Conservation (phyloP, 305 asterid genomes). For the Fraxinus ornus region DNA sequence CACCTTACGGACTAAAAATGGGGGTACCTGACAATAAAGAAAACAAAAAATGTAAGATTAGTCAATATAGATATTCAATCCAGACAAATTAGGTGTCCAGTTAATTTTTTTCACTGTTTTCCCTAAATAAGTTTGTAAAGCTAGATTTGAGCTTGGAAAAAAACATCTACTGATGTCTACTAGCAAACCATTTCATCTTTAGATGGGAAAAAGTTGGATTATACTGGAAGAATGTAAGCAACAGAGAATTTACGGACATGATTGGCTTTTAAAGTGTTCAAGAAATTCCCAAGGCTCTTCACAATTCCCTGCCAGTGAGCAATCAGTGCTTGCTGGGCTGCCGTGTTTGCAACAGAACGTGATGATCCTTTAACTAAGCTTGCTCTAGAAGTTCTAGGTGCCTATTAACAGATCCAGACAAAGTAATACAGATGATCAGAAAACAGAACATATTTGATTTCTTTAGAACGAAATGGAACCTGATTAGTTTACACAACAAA, state of each 20-base stretch:
- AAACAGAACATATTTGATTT: constrained; percentile 1
- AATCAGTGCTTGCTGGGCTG: constrained; percentile 63
- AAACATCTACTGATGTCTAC: neutral
- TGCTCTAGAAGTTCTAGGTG: constrained; percentile 70
- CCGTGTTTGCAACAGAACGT: constrained; percentile 53
- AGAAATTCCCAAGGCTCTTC: constrained; percentile 51
- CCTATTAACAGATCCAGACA: constrained; percentile 33
- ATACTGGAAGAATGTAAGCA: constrained; percentile 17
- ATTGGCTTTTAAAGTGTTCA: constrained; percentile 57
- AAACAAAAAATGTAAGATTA: constrained; percentile 18
- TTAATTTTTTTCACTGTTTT: neutral
- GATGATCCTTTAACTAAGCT: constrained; percentile 69
- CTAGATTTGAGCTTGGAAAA: neutral
- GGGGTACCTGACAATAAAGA: constrained; percentile 44
- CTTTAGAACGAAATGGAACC: constrained; percentile 18
- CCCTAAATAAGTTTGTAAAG: neutral
- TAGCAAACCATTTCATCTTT: constrained; percentile 16
- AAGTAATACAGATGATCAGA: constrained; percentile 11
- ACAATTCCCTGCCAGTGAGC: constrained; percentile 77
- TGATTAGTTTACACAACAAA: neutral
- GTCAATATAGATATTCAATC: neutral
- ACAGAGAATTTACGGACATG: constrained; percentile 46
- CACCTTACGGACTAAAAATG: constrained; percentile 65
- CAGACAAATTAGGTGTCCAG: neutral
- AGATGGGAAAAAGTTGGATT: constrained; percentile 4